Base-by-base conservation (phyloP, 768 basidiomycete genomes). In the Suillus tomentosus region DNA sequence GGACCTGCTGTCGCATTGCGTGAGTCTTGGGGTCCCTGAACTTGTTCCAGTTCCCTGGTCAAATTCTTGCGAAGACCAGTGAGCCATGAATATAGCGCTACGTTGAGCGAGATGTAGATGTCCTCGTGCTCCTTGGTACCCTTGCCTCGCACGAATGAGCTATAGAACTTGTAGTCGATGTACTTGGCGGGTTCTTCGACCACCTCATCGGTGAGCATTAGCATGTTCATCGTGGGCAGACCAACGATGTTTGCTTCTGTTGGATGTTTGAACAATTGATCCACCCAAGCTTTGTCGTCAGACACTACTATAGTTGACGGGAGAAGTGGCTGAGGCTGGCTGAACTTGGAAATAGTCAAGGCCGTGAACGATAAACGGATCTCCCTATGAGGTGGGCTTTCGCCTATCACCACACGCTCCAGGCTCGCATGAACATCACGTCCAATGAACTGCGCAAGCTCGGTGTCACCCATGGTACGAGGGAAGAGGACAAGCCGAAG, bases 71-170 rank as follows among this genome's bases (percentile, higher is more conserved):
- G 85, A 47, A 93, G 81, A 27, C 89, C 75, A 1, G 90, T 91
- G 53, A 94, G 83, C 91, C 91, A 93, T 10, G 90, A 85, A 70
- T 94, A 94, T 2, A 94, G 79, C 0, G 88, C 83, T 70, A 93
- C 86, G 77, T 95, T 94, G 67, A 95, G 80, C 4, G 91, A 89
- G 75, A 95, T 92, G 74, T 89, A 94, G 62, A 95, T 92, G 67
- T 92, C 90, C 68, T 92, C 88, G 37, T 82, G 80, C 58, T 85
- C 84, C 67, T 80, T 78, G 75, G 79, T 78, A 31, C 82, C 84
- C 64, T 81, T 78, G 40, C 80, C 78, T 34, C 84, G 84, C 48
- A 84, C 76, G 72, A 92, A 93, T 62, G 82, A 78, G 71, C 89
- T 91, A 75, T 87, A 79, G 76, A 93, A 93, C 70, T 89, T 85